Base-by-base conservation (phyloP, 179 eudicot genomes). In the Silene vulgaris region DNA sequence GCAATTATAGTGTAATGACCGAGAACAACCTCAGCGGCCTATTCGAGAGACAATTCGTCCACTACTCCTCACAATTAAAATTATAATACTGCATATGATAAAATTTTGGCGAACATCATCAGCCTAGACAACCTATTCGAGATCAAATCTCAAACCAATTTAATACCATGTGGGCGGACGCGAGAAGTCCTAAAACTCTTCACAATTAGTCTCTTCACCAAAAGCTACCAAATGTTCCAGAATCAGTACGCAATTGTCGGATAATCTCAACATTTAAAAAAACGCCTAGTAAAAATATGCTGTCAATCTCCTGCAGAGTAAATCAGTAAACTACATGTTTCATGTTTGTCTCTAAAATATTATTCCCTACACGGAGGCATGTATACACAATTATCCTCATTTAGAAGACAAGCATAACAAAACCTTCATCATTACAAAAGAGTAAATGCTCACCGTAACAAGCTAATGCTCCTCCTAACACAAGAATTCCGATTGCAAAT, bases 401-500 rank as follows among this genome's bases (percentile, higher is more conserved):
- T 17, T 9, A 40, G 28, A 67, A 67, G 71, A 40, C 67, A 67
- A 32, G 5, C 48, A 62, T 8, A 37, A 4, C 71, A 5, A 8
- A 67, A 37, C 12, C 13, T 67, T 67, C 50, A 37, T 17, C 21
- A 69, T 66, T 16, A 57, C 13, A 56, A 59, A 72, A 45, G 13
- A 45, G n/a, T 30, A 11, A 84, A 52, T 69, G 73, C 97, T 87
- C 79, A 93, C 98, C 98, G 62, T 93, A 93, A 80, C 90, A 82
- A 30, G 97, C 97, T 79, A 93, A 84, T 82, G 97, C 97, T 77
- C 88, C 91, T 80, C 95, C 98, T 79, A 91, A 75, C 73, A 87
- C 79, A 78, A 93, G 86, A 77, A 84, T 79, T 60, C 80, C 88
- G 23, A 87, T 19, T 30, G 97, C 85, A 74, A 87, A 85, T 9